Evolutionary conservation across 805 yeast genomes (phyloP).

Genomic region (Spathaspora passalidarum): DNA sequence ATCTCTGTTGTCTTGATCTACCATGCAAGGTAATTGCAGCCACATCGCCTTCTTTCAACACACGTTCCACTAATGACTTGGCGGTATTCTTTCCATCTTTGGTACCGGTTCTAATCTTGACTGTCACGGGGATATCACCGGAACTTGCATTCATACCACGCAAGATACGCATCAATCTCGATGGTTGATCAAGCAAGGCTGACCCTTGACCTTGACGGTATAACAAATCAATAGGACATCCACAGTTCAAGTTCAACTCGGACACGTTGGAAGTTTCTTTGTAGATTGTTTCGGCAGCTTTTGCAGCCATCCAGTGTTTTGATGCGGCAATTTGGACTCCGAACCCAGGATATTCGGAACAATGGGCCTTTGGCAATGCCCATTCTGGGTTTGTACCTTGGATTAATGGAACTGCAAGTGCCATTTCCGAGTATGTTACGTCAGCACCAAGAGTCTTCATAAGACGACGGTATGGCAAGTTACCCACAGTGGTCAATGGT

Average conservation of each 20-base stretch:
- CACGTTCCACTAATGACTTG: slow-evolving; percentile 63
- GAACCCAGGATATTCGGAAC: slow-evolving; percentile 77
- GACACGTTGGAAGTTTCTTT: slow-evolving; percentile 58
- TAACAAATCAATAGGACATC: slow-evolving; percentile 96
- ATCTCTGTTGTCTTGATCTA: slow-evolving; percentile 93
- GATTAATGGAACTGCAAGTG: slow-evolving; percentile 75
- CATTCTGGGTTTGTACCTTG: slow-evolving; percentile 94
- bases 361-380: slow-evolving; percentile 93
- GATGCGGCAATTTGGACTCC: slow-evolving; percentile 93
- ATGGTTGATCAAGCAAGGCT: slow-evolving; percentile 86
- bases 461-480: slow-evolving; percentile 88
- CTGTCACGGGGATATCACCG: slow-evolving; percentile 89
- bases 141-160: slow-evolving; percentile 86
- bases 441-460: slow-evolving; percentile 92
- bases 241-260: slow-evolving; percentile 90
- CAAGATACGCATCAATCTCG: slow-evolving; percentile 71
- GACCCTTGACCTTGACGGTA: slow-evolving; percentile 95
- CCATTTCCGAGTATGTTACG: slow-evolving; percentile 94
- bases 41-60: slow-evolving; percentile 75
- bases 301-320: slow-evolving; percentile 90
- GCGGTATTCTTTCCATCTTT: slow-evolving; percentile 87
- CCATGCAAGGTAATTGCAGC: slow-evolving; percentile 95
- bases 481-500: slow-evolving; percentile 97
- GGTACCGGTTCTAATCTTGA: slow-evolving; percentile 90
- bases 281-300: slow-evolving; percentile 80